These are phyloP conservation scores for Penicillium macrosclerotiorum DNA, from an alignment of 495 filamentous ascomycete genomes.

Conservation along the genomic window DNA sequence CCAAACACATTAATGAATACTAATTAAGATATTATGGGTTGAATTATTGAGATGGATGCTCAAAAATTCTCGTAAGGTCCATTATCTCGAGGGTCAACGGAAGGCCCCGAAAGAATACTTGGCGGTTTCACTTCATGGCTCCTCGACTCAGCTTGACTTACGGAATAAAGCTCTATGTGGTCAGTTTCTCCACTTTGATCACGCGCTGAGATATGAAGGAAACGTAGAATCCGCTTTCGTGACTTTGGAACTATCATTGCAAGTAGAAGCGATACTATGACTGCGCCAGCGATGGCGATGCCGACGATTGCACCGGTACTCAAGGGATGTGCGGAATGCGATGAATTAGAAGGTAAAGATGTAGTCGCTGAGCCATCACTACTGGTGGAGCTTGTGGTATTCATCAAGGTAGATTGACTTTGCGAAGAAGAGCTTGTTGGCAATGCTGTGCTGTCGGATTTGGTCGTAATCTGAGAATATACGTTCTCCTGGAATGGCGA, in stretches of 20 bases:
- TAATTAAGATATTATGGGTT: no score
- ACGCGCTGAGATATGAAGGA: neutral
- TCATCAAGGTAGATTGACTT: neutral
- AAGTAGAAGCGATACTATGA: neutral
- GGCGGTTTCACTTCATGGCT: neutral
- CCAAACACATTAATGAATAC: no score
- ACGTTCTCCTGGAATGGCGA: neutral
- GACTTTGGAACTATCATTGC: neutral
- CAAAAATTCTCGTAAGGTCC: neutral
- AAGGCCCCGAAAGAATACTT: neutral
- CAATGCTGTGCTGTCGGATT: neutral
- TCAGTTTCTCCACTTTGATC: neutral
- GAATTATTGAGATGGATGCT: no score
- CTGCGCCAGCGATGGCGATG: neutral
- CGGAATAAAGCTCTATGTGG: neutral
- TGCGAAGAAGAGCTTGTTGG: neutral
- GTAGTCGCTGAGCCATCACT: neutral
- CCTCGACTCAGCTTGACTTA: neutral
- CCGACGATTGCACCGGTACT: neutral
- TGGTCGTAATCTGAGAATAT: neutral
- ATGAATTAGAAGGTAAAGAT: neutral
- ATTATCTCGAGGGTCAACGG: neutral
- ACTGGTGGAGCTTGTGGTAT: neutral
- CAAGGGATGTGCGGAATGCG: neutral
- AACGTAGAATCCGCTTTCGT: neutral